These are phyloP conservation scores for Kuraishia molischiana DNA, from an alignment of 805 yeast species.

Conservation along the genomic window DNA sequence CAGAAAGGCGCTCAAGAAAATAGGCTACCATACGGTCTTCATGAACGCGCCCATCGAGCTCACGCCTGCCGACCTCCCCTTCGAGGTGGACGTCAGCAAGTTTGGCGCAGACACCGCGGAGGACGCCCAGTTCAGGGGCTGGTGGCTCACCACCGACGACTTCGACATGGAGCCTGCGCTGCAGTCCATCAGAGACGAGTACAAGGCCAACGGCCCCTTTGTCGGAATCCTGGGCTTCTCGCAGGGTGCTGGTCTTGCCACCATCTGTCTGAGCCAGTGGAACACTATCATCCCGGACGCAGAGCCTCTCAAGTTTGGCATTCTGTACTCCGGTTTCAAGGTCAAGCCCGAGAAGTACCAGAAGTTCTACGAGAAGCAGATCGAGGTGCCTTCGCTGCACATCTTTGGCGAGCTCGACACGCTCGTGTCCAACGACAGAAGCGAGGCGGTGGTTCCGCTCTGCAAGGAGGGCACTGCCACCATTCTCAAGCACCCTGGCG, in stretches of 20 bases:
- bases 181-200: constrained; percentile 36
- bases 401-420: constrained; percentile 83
- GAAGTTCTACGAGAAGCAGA: constrained; percentile 17
- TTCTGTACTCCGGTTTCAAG: constrained; percentile 60
- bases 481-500: constrained; percentile 79
- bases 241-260: constrained; percentile 89
- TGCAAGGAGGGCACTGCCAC: constrained; percentile 33
- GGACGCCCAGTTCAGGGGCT: constrained; percentile 37
- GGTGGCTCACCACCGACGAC: constrained; percentile 56
- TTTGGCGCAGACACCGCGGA: constrained; percentile 35
- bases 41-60: constrained; percentile 70
- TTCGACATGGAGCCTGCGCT: constrained; percentile 29
- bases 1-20: constrained; percentile 58
- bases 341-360: constrained; percentile 17
- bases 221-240: constrained; percentile 87
- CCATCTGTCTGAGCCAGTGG: constrained; percentile 54
- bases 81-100: constrained; percentile 29
- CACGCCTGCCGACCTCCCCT: constrained; percentile 65
- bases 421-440: constrained; percentile 67
- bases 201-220: constrained; percentile 65
- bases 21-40: constrained; percentile 63
- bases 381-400: constrained; percentile 44
- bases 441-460: constrained; percentile 50
- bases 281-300: constrained; percentile 36
- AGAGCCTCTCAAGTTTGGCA: constrained; percentile 52